phyloP scores from a whole-genome alignment of 352 stramenopile species.

The Blastocystis sp. region DNA sequence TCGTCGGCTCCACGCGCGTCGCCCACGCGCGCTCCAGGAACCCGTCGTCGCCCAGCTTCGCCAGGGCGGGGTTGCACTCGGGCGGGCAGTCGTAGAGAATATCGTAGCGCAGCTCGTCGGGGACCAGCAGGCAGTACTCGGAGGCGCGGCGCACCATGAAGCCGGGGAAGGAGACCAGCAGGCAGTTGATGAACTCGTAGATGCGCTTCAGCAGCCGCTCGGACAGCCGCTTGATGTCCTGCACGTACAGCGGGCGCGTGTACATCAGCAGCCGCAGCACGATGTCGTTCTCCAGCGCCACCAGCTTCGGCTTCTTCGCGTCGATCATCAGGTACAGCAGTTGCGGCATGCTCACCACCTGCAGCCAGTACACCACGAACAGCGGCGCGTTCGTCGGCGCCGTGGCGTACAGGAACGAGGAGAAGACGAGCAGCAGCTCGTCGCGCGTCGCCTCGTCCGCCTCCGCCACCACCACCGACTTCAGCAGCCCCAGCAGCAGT shows the following conservation, averaged over 20 bases:
- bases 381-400: neutral
- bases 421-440: neutral
- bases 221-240: neutral
- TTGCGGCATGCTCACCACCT: slow-evolving; percentile 21
- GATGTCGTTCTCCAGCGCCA: neutral
- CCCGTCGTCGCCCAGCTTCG: slow-evolving; percentile 2
- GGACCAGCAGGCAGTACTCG: neutral
- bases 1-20: slow-evolving; percentile 17
- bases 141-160: neutral
- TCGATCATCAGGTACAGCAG: slow-evolving; percentile 5
- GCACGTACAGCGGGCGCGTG: neutral
- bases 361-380: slow-evolving; percentile 13
- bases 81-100: slow-evolving; percentile 31
- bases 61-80: neutral
- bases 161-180: slow-evolving; percentile 33
- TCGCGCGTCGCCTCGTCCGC: neutral
- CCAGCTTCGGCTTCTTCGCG: slow-evolving; percentile 8
- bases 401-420: neutral
- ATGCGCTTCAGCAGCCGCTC: neutral
- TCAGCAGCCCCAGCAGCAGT: slow-evolving; percentile 13
- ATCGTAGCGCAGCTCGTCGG: neutral
- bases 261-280: slow-evolving; percentile 1
- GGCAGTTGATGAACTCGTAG: neutral
- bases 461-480: slow-evolving; percentile 17
- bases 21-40: slow-evolving; percentile 15